A percentile compares a stretch with the other conserved stretches of the same genome.
phyloP scores from a whole-genome alignment of 2,329 filamentous ascomycete species.

The Reticulascus tulasneorum region DNA sequence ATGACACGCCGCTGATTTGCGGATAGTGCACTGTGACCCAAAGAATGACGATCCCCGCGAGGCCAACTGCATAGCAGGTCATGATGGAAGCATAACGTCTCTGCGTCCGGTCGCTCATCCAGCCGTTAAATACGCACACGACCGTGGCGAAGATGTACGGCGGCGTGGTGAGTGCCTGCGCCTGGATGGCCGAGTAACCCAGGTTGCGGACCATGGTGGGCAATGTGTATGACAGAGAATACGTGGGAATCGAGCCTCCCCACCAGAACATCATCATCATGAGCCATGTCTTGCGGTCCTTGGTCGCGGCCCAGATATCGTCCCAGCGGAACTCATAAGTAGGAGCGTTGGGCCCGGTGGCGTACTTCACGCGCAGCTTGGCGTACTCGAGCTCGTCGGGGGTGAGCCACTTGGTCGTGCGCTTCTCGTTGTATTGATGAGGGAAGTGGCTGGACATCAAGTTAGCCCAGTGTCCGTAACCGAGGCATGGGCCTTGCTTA shows the following conservation, averaged over 20 bases:
- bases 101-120: slow-evolving; percentile 34
- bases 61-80: slow-evolving; percentile 16
- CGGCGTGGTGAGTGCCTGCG: slow-evolving; percentile 22
- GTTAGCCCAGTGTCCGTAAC: too few species aligned
- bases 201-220: slow-evolving; percentile 25
- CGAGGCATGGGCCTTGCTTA: too few species aligned
- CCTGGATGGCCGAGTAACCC: slow-evolving; percentile 21
- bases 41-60: slow-evolving; percentile 16
- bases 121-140: slow-evolving; percentile 23
- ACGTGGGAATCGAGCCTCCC: slow-evolving; percentile 19
- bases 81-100: slow-evolving; percentile 16
- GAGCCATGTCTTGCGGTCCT: slow-evolving; percentile 16
- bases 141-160: slow-evolving; percentile 37
- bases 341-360: slow-evolving; percentile 5
- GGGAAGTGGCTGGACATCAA: too few species aligned
- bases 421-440: too few species aligned
- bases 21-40: slow-evolving; percentile 2
- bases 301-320: slow-evolving; percentile 12
- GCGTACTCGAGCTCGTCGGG: slow-evolving; percentile 1
- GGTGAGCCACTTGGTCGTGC: slow-evolving; percentile 1
- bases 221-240: slow-evolving; percentile 20
- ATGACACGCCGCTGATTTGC: background rate
- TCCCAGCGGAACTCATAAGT: slow-evolving; percentile 16
- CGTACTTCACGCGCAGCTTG: slow-evolving; percentile 2
- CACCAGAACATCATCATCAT: slow-evolving; percentile 21